phyloP scores from a whole-genome alignment of 2,329 filamentous ascomycete genomes.

The Colletotrichum tofieldiae region DNA sequence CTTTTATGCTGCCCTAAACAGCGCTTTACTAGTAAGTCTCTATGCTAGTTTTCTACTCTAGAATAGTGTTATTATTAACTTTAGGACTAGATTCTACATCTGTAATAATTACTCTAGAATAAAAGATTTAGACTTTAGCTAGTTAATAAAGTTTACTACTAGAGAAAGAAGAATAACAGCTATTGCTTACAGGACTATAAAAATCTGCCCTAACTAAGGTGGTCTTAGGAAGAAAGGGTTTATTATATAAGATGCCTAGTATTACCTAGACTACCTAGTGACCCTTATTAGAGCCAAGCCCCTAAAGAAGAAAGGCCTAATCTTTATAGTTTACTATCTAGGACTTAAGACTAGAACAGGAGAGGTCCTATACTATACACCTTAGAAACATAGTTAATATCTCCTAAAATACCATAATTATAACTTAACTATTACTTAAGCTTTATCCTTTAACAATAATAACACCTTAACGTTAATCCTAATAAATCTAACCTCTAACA shows the following conservation, averaged over 20 bases:
- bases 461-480: neutral
- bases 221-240: neutral
- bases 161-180: neutral
- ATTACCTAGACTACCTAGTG: neutral
- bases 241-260: neutral
- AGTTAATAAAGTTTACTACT: neutral
- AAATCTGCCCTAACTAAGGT: too few species aligned
- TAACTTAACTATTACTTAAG: neutral
- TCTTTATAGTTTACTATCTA: neutral
- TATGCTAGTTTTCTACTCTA: neutral
- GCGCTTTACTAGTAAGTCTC: neutral
- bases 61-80: constrained; percentile 1
- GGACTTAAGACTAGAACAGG: neutral
- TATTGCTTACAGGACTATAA: neutral
- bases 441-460: neutral
- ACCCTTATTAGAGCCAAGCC: neutral
- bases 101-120: neutral
- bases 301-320: too few species aligned
- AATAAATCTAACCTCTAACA: too few species aligned
- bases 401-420: too few species aligned
- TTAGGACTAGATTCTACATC: neutral
- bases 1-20: neutral
- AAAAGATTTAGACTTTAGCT: neutral
- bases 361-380: neutral
- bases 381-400: neutral